phyloP scores from a whole-genome alignment of 2,329 filamentous ascomycete genomes.

The Didymosphaeria variabile region DNA sequence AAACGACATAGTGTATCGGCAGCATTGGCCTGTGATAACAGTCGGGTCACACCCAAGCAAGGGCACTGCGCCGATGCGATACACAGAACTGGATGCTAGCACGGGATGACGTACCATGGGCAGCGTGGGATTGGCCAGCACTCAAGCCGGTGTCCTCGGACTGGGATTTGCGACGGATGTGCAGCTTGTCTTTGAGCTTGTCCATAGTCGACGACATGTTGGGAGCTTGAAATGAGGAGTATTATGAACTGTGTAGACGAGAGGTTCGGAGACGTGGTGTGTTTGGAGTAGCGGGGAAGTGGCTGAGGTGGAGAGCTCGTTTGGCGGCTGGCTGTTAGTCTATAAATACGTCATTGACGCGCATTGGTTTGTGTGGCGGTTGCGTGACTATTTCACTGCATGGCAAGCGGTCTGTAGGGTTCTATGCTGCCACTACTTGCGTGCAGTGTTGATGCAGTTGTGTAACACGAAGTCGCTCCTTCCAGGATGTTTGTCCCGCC shows the following conservation, averaged over 20 bases:
- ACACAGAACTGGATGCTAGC: neutral
- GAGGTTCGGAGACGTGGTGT: neutral
- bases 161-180: constrained; percentile 46
- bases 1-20: neutral
- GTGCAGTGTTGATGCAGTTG: neutral
- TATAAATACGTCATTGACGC: constrained; percentile 12
- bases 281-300: neutral
- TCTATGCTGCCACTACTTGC: no score
- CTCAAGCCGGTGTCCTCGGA: constrained; percentile 30
- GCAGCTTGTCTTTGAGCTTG: constrained; percentile 48
- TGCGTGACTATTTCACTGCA: neutral
- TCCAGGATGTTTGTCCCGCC: no score
- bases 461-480: neutral
- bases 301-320: neutral
- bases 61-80: neutral
- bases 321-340: neutral
- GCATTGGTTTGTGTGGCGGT: neutral
- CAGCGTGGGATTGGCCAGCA: constrained; percentile 13
- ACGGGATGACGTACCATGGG: constrained; percentile 23
- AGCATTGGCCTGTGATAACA: neutral
- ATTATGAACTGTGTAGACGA: no score
- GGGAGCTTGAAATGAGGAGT: neutral
- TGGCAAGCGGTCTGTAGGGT: no score
- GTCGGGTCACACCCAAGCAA: neutral
- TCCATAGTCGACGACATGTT: constrained; percentile 36